Evolutionary conservation across 371 early-diverging fungal genomes (phyloP), one percentile per base, ranked within the genome.

Genomic region (Mucor circinelloides): DNA sequence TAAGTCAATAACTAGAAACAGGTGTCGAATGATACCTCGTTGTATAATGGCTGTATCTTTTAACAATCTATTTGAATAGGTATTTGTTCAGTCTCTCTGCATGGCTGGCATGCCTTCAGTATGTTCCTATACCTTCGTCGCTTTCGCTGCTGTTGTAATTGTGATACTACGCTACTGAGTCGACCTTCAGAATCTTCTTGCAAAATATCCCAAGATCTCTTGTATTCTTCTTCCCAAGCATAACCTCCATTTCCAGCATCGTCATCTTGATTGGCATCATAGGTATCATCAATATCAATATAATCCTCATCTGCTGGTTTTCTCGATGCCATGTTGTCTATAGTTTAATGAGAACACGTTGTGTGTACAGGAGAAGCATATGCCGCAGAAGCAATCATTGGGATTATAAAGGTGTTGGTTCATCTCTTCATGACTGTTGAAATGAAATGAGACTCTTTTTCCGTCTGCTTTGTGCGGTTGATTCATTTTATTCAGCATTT

Each of bases 201-300:
- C 31, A 96, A 82, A 19, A 90, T 90, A 75, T 98, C 98, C 98
- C 98, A 98, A 74, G 91, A 90, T 55, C 97, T 90, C 75, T 96
- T 96, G 85, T 96, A 98, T 69, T 93, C 94, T 71, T 91, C 94
- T 78, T 97, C 96, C 98, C 98, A 98, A 44, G 95, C 84, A 66
- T 95, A 95, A 6, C 90, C 92, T 15, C 67, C 78, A 44, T 78
- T 83, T 54, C 78, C 83, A 10, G 72, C 58, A 54, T 78, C 80
- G 21, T 83, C 83, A 23, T 84, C 81, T 31, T 81, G 79, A 34
- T 76, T 72, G 21, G 57, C 72, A 38, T 81, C 83, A 44, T 75
- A 74, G 10, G 82, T 80, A 59, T 85, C 85, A 59, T 85, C 86
- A 38, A 85, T 71, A 59, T 85, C 84, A 38, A 85, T 81, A 40